phyloP scores from a whole-genome alignment of 2,329 filamentous ascomycete genomes.

The Ophioceras dolichostomum region DNA sequence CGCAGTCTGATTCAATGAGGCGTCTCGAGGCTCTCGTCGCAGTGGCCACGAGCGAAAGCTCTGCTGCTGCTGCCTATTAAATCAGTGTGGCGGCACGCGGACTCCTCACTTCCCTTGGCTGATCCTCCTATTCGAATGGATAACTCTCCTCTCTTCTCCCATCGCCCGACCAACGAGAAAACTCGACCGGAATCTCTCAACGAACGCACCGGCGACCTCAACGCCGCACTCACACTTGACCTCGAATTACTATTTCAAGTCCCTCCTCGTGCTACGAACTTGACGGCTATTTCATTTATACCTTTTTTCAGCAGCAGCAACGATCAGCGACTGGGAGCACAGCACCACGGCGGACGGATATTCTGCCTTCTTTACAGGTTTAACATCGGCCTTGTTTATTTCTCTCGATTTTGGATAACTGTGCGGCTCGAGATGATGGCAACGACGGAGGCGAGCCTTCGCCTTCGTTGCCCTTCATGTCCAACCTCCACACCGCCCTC shows the following conservation, averaged over 20 bases:
- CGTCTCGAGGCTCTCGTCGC: conserved; percentile 11
- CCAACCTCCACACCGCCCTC: too few species aligned
- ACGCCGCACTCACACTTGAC: too few species aligned
- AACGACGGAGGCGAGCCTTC: background rate
- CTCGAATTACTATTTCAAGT: background rate
- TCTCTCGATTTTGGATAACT: too few species aligned
- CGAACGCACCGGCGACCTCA: background rate
- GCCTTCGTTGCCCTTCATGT: background rate
- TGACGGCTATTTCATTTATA: conserved; percentile 3
- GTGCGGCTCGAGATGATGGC: too few species aligned
- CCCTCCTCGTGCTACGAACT: background rate
- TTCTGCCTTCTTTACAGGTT: conserved; percentile 1
- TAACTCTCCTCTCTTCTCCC: background rate
- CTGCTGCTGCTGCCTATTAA: conserved; percentile 9
- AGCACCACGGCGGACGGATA: background rate
- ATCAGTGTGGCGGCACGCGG: too few species aligned
- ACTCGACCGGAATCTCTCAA: too few species aligned
- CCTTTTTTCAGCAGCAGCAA: conserved; percentile 14
- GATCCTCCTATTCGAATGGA: background rate
- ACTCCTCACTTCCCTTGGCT: background rate
- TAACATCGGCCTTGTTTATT: too few species aligned
- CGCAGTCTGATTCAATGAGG: conserved; percentile 1
- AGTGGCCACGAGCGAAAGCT: conserved; percentile 8
- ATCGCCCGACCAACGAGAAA: background rate
- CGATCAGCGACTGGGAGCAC: background rate